Percentiles rank a stretch among this genome's conserved stretches.
phyloP scores from a whole-genome alignment of 1,139 yeast genomes.

The Meyerozyma athensensis region DNA sequence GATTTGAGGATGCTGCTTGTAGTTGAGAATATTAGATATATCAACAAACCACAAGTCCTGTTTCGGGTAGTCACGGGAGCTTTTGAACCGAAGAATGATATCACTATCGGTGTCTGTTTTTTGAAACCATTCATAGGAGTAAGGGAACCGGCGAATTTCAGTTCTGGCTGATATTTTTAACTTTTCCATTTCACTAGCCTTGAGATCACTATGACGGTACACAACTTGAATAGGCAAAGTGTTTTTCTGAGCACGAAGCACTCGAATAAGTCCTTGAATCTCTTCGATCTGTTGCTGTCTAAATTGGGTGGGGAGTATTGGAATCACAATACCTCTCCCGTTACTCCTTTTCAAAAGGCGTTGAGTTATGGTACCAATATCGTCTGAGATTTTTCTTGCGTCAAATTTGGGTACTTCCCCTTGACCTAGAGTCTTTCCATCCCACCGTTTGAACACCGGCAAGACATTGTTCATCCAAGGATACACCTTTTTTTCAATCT shows the following conservation, averaged over 20 bases:
- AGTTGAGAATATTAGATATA: constrained; percentile 14
- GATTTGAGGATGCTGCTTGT: constrained; percentile 13
- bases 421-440: constrained; percentile 8
- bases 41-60: constrained; percentile 30
- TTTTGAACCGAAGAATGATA: constrained; percentile 2
- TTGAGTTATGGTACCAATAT: constrained; percentile 13
- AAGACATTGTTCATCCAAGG: constrained; percentile 15
- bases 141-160: constrained; percentile 9
- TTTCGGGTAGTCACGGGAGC: constrained; percentile 16
- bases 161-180: constrained; percentile 20
- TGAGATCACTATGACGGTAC: constrained; percentile 14
- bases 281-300: constrained; percentile 17
- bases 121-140: constrained; percentile 9
- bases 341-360: constrained; percentile 13
- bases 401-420: constrained; percentile 13
- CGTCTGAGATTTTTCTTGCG: constrained; percentile 1
- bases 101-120: constrained; percentile 2
- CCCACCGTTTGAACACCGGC: constrained; percentile 18
- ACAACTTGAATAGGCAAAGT: constrained; percentile 28
- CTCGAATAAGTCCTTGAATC: constrained; percentile 20
- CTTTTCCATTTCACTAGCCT: constrained; percentile 14
- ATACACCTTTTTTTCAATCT: constrained; percentile 9
- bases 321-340: constrained; percentile 35
- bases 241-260: constrained; percentile 25
- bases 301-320: constrained; percentile 18